Evolutionary conservation across 768 basidiomycete species (phyloP), one percentile per base, ranked within the genome.

Genomic region (Strobilomyces dryophilus): DNA sequence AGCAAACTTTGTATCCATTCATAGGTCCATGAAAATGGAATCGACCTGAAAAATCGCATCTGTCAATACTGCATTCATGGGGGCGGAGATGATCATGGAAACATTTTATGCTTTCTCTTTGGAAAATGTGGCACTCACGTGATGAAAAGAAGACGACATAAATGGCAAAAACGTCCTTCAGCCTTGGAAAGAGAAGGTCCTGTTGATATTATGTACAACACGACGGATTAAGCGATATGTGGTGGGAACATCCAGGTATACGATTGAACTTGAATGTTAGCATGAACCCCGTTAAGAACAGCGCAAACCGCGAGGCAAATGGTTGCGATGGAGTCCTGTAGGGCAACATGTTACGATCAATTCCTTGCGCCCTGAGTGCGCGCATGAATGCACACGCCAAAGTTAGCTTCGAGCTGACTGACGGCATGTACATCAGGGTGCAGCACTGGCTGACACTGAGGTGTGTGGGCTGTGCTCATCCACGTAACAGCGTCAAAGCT

Each of bases 251-350:
- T 12, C 46, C 35, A 24, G 26, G 37, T 58, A 42, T 54, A 62
- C 79, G 80, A 65, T 85, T 83, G 72, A 27, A 27, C 27, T 27
- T n/a, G 27, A 85, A 84, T 7, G 82, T 51, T 4, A 76, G 77
- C 56, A 84, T 79, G 47, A 83, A 72, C 10, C 58, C 72, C 1
- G 80, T 82, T 29, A 76, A 69, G 40, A 73, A 68, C 12, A 83
- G 65, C 24, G 83, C 84, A 61, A 82, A 78, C 79, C 77, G 83
- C 40, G 78, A 79, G 21, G 81, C 79, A 68, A 75, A 83, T 24
- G 81, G 81, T 61, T 80, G 80, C 63, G 83, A 81, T n/a, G 83
- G 82, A 8, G 79, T 82, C 64, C 79, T 76, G 60, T 76, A 77
- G 4, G 78, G 76, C 7, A 79, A 63, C 15, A 67, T 66, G 42